A percentile compares a stretch with the other conserved stretches of the same genome.
phyloP scores from a whole-genome alignment of 1,139 yeast species.

The Yamadazyma aaseri region DNA sequence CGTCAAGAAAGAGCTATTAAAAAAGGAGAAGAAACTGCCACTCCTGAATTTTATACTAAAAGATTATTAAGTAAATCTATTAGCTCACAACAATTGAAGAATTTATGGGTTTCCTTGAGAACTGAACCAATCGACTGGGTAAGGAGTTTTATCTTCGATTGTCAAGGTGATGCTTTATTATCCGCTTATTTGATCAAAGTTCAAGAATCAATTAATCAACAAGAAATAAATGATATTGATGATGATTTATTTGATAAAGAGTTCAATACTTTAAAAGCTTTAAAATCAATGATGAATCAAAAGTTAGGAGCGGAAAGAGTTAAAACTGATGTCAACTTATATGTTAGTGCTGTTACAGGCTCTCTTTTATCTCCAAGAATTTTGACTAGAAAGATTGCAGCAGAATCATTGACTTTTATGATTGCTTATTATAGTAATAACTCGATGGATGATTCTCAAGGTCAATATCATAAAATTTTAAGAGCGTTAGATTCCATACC shows the following conservation, averaged over 20 bases:
- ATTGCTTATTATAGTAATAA: slow-evolving; percentile 39
- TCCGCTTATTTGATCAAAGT: slow-evolving; percentile 40
- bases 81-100: slow-evolving; percentile 69
- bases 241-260: slow-evolving; percentile 51
- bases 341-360: slow-evolving; percentile 44
- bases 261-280: slow-evolving; percentile 44
- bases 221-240: slow-evolving; percentile 36
- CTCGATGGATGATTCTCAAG: slow-evolving; percentile 27
- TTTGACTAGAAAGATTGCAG: slow-evolving; percentile 74
- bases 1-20: slow-evolving; percentile 43
- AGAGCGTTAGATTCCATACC: slow-evolving; percentile 63
- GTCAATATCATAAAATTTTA: slow-evolving; percentile 63
- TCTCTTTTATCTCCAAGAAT: slow-evolving; percentile 58
- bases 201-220: slow-evolving; percentile 36
- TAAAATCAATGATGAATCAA: slow-evolving; percentile 50
- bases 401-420: slow-evolving; percentile 64
- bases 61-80: slow-evolving; percentile 69
- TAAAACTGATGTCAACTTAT: slow-evolving; percentile 39
- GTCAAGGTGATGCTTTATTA: slow-evolving; percentile 88
- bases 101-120: slow-evolving; percentile 85
- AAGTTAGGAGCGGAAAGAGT: slow-evolving; percentile 44
- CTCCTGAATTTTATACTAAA: slow-evolving; percentile 80
- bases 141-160: slow-evolving; percentile 64
- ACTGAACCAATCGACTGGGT: slow-evolving; percentile 96
- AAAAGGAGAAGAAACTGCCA: slow-evolving; percentile 36